A percentile compares a stretch with the other conserved stretches of the same genome.
Conservation (phyloP, 129 eudicot species). For the Calendula officinalis region DNA sequence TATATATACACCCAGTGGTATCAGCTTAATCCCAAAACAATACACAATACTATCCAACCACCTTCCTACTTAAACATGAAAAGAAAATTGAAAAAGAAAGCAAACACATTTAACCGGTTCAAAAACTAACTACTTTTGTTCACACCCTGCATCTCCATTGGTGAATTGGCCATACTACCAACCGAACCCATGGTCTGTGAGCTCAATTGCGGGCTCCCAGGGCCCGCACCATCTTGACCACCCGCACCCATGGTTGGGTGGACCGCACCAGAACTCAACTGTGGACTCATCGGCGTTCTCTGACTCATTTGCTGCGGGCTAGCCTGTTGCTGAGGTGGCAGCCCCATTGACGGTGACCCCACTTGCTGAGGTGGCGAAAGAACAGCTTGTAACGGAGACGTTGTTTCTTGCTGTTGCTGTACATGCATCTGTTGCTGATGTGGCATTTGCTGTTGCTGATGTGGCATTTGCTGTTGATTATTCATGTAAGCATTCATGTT, state of each 20-base stretch:
- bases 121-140: slow-evolving; percentile 56
- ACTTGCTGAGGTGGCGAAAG: slow-evolving; percentile 72
- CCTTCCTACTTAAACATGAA: too few species aligned
- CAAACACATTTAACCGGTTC: slow-evolving; percentile 5
- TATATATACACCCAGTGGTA: too few species aligned
- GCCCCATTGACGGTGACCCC: slow-evolving; percentile 69
- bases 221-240: slow-evolving; percentile 56
- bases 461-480: slow-evolving; percentile 59
- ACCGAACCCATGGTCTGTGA: slow-evolving; percentile 95
- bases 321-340: slow-evolving; percentile 47
- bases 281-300: slow-evolving; percentile 95
- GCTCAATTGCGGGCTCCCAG: slow-evolving; percentile 87
- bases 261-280: slow-evolving; percentile 76
- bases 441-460: slow-evolving; percentile 60
- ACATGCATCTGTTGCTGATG: slow-evolving; percentile 57
- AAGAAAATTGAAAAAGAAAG: background rate
- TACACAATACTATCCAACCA: too few species aligned
- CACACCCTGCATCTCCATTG: slow-evolving; percentile 86
- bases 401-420: slow-evolving; percentile 64
- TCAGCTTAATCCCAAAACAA: background rate
- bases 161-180: slow-evolving; percentile 76
- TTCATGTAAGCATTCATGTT: slow-evolving; percentile 67
- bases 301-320: slow-evolving; percentile 63
- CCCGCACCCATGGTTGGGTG: slow-evolving; percentile 64
- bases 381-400: slow-evolving; percentile 64